These are phyloP conservation scores for Zalaria sp. DNA, from an alignment of 2,329 filamentous ascomycete species.

Conservation along the genomic window DNA sequence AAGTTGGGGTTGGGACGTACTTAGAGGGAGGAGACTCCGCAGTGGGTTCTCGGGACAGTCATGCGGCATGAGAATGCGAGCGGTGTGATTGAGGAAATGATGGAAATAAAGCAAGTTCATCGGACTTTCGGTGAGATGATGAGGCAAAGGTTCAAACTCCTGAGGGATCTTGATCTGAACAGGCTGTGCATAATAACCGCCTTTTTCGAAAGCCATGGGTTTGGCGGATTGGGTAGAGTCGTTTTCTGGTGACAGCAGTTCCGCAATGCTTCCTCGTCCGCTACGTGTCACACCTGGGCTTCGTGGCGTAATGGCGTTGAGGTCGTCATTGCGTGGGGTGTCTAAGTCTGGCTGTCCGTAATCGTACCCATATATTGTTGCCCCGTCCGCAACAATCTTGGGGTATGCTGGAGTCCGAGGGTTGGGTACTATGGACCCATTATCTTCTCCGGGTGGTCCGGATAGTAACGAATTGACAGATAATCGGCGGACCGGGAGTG, in stretches of 20 bases:
- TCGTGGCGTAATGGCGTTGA: slow-evolving; percentile 40
- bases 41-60: slow-evolving; percentile 49
- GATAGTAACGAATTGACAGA: slow-evolving; percentile 54
- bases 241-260: too few relatives aligned
- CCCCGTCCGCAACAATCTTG: slow-evolving; percentile 2
- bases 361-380: slow-evolving; percentile 54
- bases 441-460: slow-evolving; percentile 27
- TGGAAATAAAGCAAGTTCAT: slow-evolving; percentile 71
- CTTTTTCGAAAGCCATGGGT: slow-evolving; percentile 35
- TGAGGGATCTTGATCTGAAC: slow-evolving; percentile 51
- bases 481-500: slow-evolving; percentile 36
- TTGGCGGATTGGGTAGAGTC: neutral
- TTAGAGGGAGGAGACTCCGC: slow-evolving; percentile 45
- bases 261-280: neutral
- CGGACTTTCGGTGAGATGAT: slow-evolving; percentile 50
- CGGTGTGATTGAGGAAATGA: slow-evolving; percentile 68
- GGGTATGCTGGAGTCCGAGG: neutral
- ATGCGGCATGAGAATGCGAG: slow-evolving; percentile 48
- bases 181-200: slow-evolving; percentile 56
- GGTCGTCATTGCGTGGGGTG: slow-evolving; percentile 56
- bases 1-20: slow-evolving; percentile 28
- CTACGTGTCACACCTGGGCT: slow-evolving; percentile 1
- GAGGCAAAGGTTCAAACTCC: slow-evolving; percentile 41
- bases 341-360: slow-evolving; percentile 56
- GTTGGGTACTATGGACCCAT: neutral